phyloP scores from a whole-genome alignment of 2,329 filamentous ascomycete genomes.

The Pestalotiopsis sp. region DNA sequence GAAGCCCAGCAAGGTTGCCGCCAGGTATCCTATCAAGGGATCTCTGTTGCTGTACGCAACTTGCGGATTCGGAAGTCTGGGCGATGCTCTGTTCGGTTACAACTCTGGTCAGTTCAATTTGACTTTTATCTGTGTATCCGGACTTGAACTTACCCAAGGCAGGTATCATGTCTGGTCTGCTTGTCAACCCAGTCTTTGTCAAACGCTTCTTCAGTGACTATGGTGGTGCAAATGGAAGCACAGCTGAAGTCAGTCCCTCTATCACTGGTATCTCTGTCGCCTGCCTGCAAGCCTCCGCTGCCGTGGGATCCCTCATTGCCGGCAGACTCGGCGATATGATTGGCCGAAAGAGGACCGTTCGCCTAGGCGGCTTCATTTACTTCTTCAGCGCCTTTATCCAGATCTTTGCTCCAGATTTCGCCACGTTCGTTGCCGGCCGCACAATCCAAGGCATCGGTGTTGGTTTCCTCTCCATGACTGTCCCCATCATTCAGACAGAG shows the following conservation, averaged over 20 bases:
- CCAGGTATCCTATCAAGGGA: not conserved
- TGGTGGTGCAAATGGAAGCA: not conserved
- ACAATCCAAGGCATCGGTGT: not conserved
- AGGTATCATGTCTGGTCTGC: slow-evolving; percentile 2
- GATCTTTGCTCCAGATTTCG: not conserved
- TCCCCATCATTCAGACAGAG: not conserved
- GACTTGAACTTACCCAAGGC: too few species aligned
- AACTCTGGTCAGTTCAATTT: not conserved
- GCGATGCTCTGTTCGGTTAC: slow-evolving; percentile 5
- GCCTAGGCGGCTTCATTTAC: not conserved
- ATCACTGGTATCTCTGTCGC: not conserved
- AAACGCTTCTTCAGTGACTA: not conserved
- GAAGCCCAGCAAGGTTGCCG: not conserved
- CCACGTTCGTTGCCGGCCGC: not conserved
- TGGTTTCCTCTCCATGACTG: not conserved
- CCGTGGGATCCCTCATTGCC: not conserved
- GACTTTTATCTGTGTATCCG: not conserved
- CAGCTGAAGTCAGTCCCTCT: not conserved
- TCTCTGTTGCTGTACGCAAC: not conserved
- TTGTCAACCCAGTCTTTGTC: not conserved
- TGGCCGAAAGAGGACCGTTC: not conserved
- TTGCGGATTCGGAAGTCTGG: not conserved
- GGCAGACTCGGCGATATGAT: not conserved
- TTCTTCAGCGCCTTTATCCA: not conserved
- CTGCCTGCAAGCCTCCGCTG: not conserved